phyloP scores from a whole-genome alignment of 768 basidiomycete genomes.

The Suillus weaverae region DNA sequence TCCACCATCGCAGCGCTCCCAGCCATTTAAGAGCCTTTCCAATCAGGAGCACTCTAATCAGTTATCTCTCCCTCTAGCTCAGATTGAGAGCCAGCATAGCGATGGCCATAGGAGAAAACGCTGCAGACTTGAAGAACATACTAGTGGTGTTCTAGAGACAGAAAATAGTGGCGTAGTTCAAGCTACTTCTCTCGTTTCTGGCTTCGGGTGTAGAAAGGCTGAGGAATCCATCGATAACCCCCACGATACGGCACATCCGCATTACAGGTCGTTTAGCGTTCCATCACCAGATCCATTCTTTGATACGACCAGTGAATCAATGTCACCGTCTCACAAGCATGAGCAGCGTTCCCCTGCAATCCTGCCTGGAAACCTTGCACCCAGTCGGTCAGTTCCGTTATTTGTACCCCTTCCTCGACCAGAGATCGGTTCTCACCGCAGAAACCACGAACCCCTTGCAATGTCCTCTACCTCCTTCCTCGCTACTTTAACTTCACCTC shows the following conservation, averaged over 20 bases:
- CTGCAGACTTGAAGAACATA: not conserved
- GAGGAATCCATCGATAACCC: not conserved
- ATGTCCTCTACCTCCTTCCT: not conserved
- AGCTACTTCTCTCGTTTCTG: not conserved
- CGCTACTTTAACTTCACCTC: not conserved
- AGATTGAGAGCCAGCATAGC: constrained; percentile 5
- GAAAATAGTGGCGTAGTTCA: not conserved
- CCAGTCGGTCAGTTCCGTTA: not conserved
- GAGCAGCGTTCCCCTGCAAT: not conserved
- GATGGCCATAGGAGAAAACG: not conserved
- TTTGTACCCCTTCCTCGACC: not conserved
- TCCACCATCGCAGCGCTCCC: constrained; percentile 1
- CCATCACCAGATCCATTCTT: not conserved
- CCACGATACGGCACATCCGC: no score
- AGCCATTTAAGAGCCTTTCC: constrained; percentile 19
- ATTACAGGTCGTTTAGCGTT: not conserved
- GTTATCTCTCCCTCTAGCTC: not conserved
- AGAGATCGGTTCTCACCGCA: not conserved
- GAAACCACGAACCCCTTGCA: not conserved
- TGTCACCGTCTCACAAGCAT: not conserved
- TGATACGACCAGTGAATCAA: not conserved
- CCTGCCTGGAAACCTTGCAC: not conserved
- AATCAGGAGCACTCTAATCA: constrained; percentile 12
- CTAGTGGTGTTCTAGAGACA: not conserved
- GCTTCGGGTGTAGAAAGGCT: not conserved